These are phyloP conservation scores for Suhomyces anneliseae DNA, from an alignment of 1,139 yeast genomes.

Conservation along the genomic window DNA sequence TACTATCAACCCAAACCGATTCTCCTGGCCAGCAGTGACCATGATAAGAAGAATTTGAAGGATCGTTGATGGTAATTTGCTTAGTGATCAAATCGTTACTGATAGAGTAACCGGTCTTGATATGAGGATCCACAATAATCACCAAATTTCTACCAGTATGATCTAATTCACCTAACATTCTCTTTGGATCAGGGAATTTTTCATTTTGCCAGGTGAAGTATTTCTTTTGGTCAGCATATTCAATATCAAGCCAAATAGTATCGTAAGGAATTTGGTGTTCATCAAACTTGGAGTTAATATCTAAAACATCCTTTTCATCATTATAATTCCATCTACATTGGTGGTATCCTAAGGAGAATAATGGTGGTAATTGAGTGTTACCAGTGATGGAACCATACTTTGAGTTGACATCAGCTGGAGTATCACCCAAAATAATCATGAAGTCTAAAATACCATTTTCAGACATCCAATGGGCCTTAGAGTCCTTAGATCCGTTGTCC, in stretches of 20 bases:
- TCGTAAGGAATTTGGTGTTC: constrained; percentile 79
- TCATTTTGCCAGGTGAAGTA: constrained; percentile 89
- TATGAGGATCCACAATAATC: constrained; percentile 87
- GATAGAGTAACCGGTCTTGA: constrained; percentile 68
- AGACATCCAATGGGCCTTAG: constrained; percentile 85
- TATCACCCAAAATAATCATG: constrained; percentile 62
- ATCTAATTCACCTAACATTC: constrained; percentile 64
- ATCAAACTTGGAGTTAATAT: constrained; percentile 70
- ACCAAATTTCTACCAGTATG: constrained; percentile 79
- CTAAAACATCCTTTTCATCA: constrained; percentile 78
- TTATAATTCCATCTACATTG: constrained; percentile 93
- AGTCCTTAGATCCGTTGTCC: constrained; percentile 22
- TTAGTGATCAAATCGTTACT: constrained; percentile 51
- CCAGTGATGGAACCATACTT: constrained; percentile 80
- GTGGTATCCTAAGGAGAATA: constrained; percentile 84
- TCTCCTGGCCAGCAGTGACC: constrained; percentile 99
- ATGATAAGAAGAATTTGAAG: constrained; percentile 46
- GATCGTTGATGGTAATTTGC: constrained; percentile 41
- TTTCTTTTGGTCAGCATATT: constrained; percentile 80
- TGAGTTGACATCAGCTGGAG: constrained; percentile 59
- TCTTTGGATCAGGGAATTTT: constrained; percentile 70
- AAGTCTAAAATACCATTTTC: constrained; percentile 85
- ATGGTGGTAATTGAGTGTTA: constrained; percentile 67
- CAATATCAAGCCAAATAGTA: constrained; percentile 93
- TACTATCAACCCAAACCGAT: constrained; percentile 87